These are phyloP conservation scores for Aspergillus transmontanensis DNA, from an alignment of 2,329 filamentous ascomycete species.

Conservation along the genomic window DNA sequence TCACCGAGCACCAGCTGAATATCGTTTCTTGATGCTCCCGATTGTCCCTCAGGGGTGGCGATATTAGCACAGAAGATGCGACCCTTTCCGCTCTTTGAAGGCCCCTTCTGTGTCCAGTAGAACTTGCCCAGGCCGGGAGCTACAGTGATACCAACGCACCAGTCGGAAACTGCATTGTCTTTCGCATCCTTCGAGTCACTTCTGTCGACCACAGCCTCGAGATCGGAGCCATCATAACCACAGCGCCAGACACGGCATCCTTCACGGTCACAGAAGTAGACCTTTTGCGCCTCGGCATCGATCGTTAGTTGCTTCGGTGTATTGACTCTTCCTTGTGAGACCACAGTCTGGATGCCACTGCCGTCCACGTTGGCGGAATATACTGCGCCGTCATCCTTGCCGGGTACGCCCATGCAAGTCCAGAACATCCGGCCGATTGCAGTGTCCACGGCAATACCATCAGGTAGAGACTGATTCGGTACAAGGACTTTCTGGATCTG, in stretches of 20 bases:
- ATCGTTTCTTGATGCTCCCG: constrained; percentile 42
- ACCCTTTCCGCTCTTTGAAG: constrained; percentile 53
- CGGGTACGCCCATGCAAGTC: constrained; percentile 53
- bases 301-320: constrained; percentile 51
- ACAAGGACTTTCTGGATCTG: constrained; percentile 19
- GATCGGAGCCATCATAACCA: constrained; percentile 37
- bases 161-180: constrained; percentile 29
- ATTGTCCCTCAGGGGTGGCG: constrained; percentile 37
- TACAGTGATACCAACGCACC: constrained; percentile 61
- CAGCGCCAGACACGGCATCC: constrained; percentile 41
- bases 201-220: constrained; percentile 43
- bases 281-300: constrained; percentile 27
- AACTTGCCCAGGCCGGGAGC: constrained; percentile 47
- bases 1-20: constrained; percentile 46
- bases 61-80: constrained; percentile 57
- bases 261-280: constrained; percentile 51
- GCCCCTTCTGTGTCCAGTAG: constrained; percentile 65
- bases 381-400: constrained; percentile 47
- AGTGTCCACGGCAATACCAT: constrained; percentile 48
- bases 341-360: constrained; percentile 44
- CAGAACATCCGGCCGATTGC: constrained; percentile 47
- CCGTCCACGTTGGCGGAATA: constrained; percentile 55
- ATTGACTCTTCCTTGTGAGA: constrained; percentile 49
- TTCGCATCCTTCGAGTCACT: constrained; percentile 28
- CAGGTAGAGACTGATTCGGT: constrained; percentile 37